These are phyloP conservation scores for Dothistroma pini DNA, from an alignment of 2,329 filamentous ascomycete species.

Conservation along the genomic window DNA sequence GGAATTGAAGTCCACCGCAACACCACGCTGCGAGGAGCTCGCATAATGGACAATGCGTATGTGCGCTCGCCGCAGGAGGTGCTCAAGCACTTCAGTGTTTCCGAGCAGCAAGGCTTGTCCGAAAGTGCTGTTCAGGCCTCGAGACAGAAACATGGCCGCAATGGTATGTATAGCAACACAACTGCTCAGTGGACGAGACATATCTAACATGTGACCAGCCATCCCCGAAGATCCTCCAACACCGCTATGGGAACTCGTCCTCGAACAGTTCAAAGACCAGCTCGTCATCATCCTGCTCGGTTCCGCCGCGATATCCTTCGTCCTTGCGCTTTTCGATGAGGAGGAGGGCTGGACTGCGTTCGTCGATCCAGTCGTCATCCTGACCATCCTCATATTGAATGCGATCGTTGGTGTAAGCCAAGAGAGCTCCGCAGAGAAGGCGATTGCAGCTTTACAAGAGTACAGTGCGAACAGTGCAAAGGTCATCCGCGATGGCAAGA, in stretches of 20 bases:
- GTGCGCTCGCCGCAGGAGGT: slow-evolving; percentile 34
- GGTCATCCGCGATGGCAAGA: slow-evolving; percentile 77
- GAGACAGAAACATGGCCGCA: slow-evolving; percentile 36
- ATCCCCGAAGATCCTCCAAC: slow-evolving; percentile 89
- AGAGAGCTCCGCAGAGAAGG: slow-evolving; percentile 97
- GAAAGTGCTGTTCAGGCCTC: slow-evolving; percentile 30
- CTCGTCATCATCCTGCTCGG: slow-evolving; percentile 91
- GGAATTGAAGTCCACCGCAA: not conserved
- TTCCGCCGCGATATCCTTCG: slow-evolving; percentile 89
- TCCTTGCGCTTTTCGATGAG: slow-evolving; percentile 87
- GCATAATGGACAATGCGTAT: slow-evolving; percentile 38
- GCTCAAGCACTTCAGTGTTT: slow-evolving; percentile 37
- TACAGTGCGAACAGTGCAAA: slow-evolving; percentile 99
- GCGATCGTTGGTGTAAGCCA: slow-evolving; percentile 96
- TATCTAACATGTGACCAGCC: slow-evolving; percentile 44
- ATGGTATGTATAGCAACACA: slow-evolving; percentile 28
- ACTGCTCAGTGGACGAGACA: not conserved
- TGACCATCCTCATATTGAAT: slow-evolving; percentile 95
- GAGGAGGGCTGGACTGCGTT: slow-evolving; percentile 95
- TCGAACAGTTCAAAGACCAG: slow-evolving; percentile 99
- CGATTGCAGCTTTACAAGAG: slow-evolving; percentile 95
- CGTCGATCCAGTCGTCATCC: slow-evolving; percentile 91
- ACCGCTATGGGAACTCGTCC: slow-evolving; percentile 89
- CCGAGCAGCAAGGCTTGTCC: slow-evolving; percentile 33
- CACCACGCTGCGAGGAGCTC: not conserved